phyloP scores from a whole-genome alignment of 352 stramenopile species.

The Phytophthora sojae region DNA sequence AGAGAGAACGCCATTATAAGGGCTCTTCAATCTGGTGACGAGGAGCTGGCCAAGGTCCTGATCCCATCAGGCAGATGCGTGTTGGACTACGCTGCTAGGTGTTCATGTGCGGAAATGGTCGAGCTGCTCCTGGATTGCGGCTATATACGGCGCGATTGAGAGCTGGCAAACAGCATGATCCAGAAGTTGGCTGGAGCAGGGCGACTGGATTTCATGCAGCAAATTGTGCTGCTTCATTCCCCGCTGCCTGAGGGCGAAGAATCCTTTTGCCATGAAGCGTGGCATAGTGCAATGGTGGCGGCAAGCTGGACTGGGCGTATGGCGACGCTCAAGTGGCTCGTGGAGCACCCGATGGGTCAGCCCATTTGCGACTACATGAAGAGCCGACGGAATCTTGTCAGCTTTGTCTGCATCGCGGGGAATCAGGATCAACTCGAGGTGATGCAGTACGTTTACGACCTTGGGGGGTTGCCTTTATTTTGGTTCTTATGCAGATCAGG shows the following conservation, averaged over 20 bases:
- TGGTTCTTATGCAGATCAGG: too few species aligned
- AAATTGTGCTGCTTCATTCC: conserved; percentile 14
- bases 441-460: conserved; percentile 5
- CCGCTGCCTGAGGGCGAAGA: not conserved
- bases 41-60: conserved; percentile 3
- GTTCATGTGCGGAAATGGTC: conserved; percentile 2
- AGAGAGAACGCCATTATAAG: not conserved
- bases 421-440: not conserved
- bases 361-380: not conserved
- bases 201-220: conserved; percentile 18
- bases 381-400: not conserved
- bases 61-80: conserved; percentile 7
- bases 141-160: not conserved
- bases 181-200: not conserved
- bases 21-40: not conserved
- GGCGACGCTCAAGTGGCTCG: conserved; percentile 9
- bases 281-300: not conserved
- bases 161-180: not conserved
- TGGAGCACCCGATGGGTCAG: conserved; percentile 7
- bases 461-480: too few species aligned
- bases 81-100: conserved; percentile 9
- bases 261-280: not conserved
- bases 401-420: not conserved
- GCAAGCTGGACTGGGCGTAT: not conserved
- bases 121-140: conserved; percentile 18